phyloP scores from a whole-genome alignment of 2,329 filamentous ascomycete species.

The Colletotrichum salicis region DNA sequence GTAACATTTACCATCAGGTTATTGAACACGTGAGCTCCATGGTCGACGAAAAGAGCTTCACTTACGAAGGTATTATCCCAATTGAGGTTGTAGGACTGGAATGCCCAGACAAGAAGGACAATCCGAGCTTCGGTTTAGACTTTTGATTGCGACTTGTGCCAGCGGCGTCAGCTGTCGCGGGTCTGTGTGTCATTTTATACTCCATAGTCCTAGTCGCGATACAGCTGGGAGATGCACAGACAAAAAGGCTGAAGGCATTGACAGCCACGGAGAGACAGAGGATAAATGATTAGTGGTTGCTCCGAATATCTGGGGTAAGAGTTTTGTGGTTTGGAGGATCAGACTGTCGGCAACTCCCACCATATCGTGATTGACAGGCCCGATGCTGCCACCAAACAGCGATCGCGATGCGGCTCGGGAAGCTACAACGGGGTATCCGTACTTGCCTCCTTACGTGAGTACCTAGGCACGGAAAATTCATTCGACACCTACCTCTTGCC shows the following conservation, averaged over 20 bases:
- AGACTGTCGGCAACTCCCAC: neutral
- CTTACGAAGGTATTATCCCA: neutral
- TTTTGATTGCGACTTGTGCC: neutral
- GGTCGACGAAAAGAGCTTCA: neutral
- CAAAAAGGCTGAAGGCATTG: neutral
- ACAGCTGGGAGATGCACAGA: neutral
- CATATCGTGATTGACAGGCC: neutral
- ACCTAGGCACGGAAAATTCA: too few relatives aligned
- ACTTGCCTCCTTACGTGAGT: neutral
- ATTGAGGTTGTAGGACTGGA: neutral
- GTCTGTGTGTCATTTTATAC: neutral
- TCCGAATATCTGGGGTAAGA: neutral
- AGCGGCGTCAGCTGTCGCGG: neutral
- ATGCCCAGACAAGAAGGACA: neutral
- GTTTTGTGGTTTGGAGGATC: neutral
- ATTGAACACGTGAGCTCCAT: neutral
- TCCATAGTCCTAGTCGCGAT: neutral
- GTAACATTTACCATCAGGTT: neutral
- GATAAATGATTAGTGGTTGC: neutral
- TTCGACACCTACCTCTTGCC: too few relatives aligned
- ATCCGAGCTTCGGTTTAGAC: neutral
- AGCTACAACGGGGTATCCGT: neutral
- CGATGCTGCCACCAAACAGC: constrained; percentile 22
- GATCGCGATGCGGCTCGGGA: constrained; percentile 18
- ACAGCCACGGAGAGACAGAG: neutral